phyloP scores from a whole-genome alignment of 2,329 filamentous ascomycete genomes.

The Epichloe elymi region DNA sequence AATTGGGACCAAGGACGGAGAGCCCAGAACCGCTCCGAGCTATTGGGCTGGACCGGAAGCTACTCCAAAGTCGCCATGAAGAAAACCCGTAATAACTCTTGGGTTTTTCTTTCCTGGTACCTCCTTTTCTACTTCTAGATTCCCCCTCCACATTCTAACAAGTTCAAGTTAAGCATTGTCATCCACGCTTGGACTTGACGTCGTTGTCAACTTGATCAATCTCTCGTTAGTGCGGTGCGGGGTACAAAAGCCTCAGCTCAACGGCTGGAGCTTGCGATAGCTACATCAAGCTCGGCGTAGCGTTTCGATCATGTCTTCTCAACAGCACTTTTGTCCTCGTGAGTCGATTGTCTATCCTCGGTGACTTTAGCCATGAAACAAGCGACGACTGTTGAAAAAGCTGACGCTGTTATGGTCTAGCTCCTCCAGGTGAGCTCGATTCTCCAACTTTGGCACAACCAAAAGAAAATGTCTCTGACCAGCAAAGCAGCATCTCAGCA shows the following conservation, averaged over 20 bases:
- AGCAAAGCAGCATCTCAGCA: constrained; percentile 8
- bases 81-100: no score
- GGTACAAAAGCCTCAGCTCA: not conserved
- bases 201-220: not conserved
- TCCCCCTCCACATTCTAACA: no score
- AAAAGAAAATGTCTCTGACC: not conserved
- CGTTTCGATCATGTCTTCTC: constrained; percentile 23
- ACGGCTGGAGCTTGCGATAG: not conserved
- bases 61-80: no score
- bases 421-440: constrained; percentile 14
- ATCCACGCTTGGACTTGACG: not conserved
- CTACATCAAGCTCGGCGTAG: not conserved
- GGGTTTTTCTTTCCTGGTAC: no score
- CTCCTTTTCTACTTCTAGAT: no score
- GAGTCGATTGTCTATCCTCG: constrained; percentile 11
- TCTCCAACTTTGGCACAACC: not conserved
- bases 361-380: not conserved
- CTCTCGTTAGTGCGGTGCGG: not conserved
- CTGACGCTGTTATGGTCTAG: constrained; percentile 5
- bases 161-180: not conserved
- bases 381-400: not conserved
- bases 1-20: no score
- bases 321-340: constrained; percentile 35
- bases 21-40: no score
- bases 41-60: no score